A percentile compares a stretch with the other conserved stretches of the same genome.
These are phyloP conservation scores for Seminavis robusta DNA, from an alignment of 108 stramenopile species.

Conservation along the genomic window DNA sequence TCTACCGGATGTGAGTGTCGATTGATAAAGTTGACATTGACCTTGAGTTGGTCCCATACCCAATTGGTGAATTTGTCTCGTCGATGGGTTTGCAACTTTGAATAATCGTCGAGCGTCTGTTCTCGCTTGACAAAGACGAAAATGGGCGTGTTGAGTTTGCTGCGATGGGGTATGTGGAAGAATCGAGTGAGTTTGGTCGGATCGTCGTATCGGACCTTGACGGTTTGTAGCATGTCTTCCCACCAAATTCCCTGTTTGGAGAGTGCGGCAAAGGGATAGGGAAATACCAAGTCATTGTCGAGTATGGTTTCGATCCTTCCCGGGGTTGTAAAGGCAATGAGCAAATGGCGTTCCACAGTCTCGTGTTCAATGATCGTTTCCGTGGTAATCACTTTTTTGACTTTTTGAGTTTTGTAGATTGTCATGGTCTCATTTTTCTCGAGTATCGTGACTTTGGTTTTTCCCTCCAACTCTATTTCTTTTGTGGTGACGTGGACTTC, in stretches of 20 bases:
- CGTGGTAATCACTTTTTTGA: too few species aligned
- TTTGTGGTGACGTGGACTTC: too few species aligned
- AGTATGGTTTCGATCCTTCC: constrained; percentile 17
- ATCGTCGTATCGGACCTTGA: constrained; percentile 30
- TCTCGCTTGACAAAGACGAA: constrained; percentile 56
- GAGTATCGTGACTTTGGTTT: too few species aligned
- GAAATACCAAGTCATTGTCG: constrained; percentile 24
- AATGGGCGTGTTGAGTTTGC: constrained; percentile 16
- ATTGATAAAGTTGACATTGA: constrained; percentile 46
- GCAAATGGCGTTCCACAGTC: too few species aligned
- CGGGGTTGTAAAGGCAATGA: too few species aligned
- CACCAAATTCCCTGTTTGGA: constrained; percentile 22
- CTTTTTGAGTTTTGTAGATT: too few species aligned
- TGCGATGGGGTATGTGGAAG: constrained; percentile 20
- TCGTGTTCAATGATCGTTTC: too few species aligned
- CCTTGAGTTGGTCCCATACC: constrained; percentile 50
- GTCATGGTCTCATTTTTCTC: too few species aligned
- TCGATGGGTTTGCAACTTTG: constrained; percentile 9
- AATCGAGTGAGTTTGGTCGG: constrained; percentile 20
- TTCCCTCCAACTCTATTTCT: too few species aligned
- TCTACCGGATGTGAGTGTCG: constrained; percentile 54
- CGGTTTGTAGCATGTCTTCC: constrained; percentile 34
- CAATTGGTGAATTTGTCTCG: constrained; percentile 38
- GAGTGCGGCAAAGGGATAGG: constrained; percentile 29
- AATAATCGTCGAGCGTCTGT: constrained; percentile 7